A percentile compares a stretch with the other conserved stretches of the same genome.
Conservation (phyloP, 116 monocot genomes). For the Zostera marina region DNA sequence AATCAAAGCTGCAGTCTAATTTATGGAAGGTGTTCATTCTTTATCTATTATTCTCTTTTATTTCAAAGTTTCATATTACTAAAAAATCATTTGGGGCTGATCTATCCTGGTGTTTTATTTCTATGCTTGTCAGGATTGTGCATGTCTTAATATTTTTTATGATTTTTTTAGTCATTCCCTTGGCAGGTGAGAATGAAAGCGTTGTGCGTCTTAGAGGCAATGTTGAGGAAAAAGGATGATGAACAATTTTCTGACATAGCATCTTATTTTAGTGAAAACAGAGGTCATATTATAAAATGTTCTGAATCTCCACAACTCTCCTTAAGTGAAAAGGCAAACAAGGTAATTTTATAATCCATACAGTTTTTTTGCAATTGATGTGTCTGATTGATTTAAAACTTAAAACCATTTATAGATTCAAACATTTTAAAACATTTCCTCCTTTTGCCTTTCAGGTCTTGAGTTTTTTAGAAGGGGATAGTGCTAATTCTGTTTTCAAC, state of each 20-base stretch:
- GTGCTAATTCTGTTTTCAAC: conserved; percentile 10
- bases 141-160: background rate
- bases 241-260: conserved; percentile 40
- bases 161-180: conserved; percentile 3
- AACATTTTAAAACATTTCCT: background rate
- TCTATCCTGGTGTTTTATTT: too few species aligned
- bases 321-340: conserved; percentile 70
- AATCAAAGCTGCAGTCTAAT: conserved; percentile 82
- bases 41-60: conserved; percentile 3
- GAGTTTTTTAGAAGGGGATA: conserved; percentile 52
- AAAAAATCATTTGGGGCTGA: too few species aligned
- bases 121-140: too few species aligned
- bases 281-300: conserved; percentile 52
- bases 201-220: conserved; percentile 77
- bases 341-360: conserved; percentile 22
- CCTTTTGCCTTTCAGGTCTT: conserved; percentile 29
- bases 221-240: conserved; percentile 67
- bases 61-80: background rate
- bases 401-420: background rate
- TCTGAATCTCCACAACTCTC: conserved; percentile 76
- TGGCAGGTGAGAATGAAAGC: conserved; percentile 96
- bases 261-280: conserved; percentile 89
- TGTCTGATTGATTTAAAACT: background rate
- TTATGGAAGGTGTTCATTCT: conserved; percentile 69
- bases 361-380: background rate